Evolutionary conservation across 176 grass and related monocot species (phyloP).

Genomic region (Oryza meridionalis): DNA sequence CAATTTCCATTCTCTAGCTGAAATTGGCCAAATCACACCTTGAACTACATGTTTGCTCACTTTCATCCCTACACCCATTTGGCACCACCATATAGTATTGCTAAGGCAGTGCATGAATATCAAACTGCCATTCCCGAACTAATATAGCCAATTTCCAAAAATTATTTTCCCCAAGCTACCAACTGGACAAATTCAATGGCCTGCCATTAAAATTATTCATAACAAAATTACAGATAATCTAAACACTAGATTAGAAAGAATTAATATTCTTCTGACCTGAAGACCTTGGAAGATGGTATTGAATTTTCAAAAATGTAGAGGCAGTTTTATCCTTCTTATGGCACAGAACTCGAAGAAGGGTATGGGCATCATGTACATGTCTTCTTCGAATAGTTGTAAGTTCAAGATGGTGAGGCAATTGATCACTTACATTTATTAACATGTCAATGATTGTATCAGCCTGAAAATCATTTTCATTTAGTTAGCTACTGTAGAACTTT

Average conservation of each 20-base stretch:
- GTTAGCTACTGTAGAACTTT: neutral
- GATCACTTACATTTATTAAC: constrained; percentile 81
- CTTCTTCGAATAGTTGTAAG: constrained; percentile 44
- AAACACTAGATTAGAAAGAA: neutral
- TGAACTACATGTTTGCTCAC: neutral
- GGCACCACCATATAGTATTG: neutral
- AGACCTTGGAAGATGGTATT: constrained; percentile 90
- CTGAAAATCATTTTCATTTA: constrained; percentile 54
- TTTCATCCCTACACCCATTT: neutral
- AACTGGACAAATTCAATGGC: neutral
- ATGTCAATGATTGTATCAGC: constrained; percentile 73
- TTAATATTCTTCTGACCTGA: constrained; percentile 59
- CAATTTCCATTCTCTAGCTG: neutral
- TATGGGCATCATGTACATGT: constrained; percentile 70
- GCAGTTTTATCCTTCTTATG: constrained; percentile 89
- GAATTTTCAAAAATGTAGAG: constrained; percentile 81
- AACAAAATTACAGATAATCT: neutral
- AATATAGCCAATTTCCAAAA: neutral
- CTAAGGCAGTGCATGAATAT: no score
- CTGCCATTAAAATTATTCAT: neutral
- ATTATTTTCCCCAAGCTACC: neutral
- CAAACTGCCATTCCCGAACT: neutral
- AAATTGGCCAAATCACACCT: neutral
- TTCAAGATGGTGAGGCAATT: constrained; percentile 55
- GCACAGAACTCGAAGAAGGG: constrained; percentile 87